These are phyloP conservation scores for Penicillium bovifimosum DNA, from an alignment of 495 filamentous ascomycete species.

Conservation along the genomic window DNA sequence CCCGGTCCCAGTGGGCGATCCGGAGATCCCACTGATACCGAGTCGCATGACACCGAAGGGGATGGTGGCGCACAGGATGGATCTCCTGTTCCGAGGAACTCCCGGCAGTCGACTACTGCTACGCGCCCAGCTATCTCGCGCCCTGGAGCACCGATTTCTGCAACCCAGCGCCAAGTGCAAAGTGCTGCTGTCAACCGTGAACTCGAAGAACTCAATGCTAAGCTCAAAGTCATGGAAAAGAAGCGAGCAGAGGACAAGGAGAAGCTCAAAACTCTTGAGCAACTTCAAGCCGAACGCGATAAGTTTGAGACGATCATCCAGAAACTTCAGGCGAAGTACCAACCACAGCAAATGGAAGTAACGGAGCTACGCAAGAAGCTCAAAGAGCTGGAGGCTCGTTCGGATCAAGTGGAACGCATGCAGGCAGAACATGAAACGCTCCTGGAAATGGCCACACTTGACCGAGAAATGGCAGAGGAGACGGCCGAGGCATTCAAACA, in stretches of 20 bases:
- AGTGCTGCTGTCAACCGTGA: slow-evolving; percentile 53
- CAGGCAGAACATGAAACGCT: slow-evolving; percentile 78
- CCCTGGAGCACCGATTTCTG: slow-evolving; percentile 20
- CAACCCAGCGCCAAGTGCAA: slow-evolving; percentile 27
- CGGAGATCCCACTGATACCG: slow-evolving; percentile 29
- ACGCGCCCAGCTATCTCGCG: slow-evolving; percentile 20
- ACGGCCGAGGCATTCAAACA: slow-evolving; percentile 72
- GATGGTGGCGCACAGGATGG: slow-evolving; percentile 19
- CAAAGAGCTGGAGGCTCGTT: slow-evolving; percentile 64
- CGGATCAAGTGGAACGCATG: slow-evolving; percentile 63
- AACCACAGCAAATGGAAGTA: slow-evolving; percentile 79
- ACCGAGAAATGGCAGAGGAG: slow-evolving; percentile 96
- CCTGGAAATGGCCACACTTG: slow-evolving; percentile 82
- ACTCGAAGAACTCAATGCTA: slow-evolving; percentile 72
- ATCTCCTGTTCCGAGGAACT: slow-evolving; percentile 18
- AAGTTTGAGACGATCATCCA: slow-evolving; percentile 86
- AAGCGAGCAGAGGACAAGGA: slow-evolving; percentile 84
- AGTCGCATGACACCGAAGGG: slow-evolving; percentile 21
- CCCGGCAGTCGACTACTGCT: slow-evolving; percentile 31
- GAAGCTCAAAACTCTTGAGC: slow-evolving; percentile 72
- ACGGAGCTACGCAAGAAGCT: slow-evolving; percentile 66
- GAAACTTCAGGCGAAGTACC: slow-evolving; percentile 85
- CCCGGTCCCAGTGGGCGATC: slow-evolving; percentile 23
- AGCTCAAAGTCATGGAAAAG: slow-evolving; percentile 72
- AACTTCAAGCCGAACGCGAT: slow-evolving; percentile 71